Base-by-base conservation (phyloP, 768 basidiomycete genomes). In the Hysterangium stoloniferum region DNA sequence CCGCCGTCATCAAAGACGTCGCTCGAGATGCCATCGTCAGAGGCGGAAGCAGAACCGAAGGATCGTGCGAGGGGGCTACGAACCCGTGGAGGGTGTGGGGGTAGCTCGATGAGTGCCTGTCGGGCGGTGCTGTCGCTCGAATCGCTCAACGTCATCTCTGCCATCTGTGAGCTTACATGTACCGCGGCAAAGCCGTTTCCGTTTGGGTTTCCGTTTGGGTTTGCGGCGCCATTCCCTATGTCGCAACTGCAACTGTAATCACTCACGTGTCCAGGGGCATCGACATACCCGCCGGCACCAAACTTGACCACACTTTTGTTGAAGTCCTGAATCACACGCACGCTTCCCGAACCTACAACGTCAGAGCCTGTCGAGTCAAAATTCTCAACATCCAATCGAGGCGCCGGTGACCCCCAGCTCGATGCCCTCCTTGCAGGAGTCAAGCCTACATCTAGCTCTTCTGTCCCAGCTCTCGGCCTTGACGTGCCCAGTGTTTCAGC, bases 1-100 rank as follows among this genome's bases (percentile, higher is more conserved):
- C 91, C 20, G 85, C 86, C 61, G 75, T 97, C 11, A 84, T 96
- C 57, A 93, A 92, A 57, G 89, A 94, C 68, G 93, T 98, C 55
- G 89, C 88, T 6, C n/a, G 38, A 42, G 25, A 41, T 12, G 2
- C 33, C 44, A 15, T 9, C 27, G 33, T 34, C 33, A 34, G 9
- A 9, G 19, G 24, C 24, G 19, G 24, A 24, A 20, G 22, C 22
- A 4, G 44, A 19, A 28, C 8, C 24, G 19, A 19, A 31, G 7
- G 11, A 17, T 12, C 49, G 49, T 9, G 49, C 6, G 19, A 51
- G 37, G 3, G 49, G 49, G 38, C 49, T 51, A 11, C 17, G 40
- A 8, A 51, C 38, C 37, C 49, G 49, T 11, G 24, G 38, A 27
- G 13, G 38, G 22, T 41, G 25, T 11, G 12, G 25, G n/a, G 19